phyloP scores from a whole-genome alignment of 768 basidiomycete species.

The Tulasnella sp. region DNA sequence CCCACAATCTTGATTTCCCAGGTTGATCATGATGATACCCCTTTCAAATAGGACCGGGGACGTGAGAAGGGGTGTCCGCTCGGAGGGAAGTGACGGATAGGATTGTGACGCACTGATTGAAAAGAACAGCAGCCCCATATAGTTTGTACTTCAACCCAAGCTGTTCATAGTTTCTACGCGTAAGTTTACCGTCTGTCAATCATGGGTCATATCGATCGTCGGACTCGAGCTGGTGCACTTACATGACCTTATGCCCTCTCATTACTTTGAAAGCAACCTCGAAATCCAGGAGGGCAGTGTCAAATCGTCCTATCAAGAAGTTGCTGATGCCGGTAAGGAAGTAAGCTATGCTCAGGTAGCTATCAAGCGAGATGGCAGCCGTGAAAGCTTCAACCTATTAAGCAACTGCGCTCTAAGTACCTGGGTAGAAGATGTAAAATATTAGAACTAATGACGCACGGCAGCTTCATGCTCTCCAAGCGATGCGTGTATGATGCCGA shows the following conservation, averaged over 20 bases:
- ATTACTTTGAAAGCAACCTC: conserved; percentile 71
- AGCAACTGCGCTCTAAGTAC: not conserved
- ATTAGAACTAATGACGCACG: conserved; percentile 26
- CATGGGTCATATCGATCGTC: not conserved
- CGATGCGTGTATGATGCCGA: conserved; percentile 88
- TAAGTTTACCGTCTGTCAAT: not conserved
- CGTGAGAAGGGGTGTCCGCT: not conserved
- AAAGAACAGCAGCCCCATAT: conserved; percentile 77
- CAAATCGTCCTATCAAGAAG: conserved; percentile 68
- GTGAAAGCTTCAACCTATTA: conserved; percentile 54
- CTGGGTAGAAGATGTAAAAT: too few species aligned
- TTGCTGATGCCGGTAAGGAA: conserved; percentile 88
- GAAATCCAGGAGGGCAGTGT: conserved; percentile 67
- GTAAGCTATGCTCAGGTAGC: conserved; percentile 79
- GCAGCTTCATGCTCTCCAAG: conserved; percentile 80
- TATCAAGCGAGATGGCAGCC: conserved; percentile 66
- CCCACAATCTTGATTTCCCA: conserved; percentile 53
- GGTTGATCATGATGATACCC: conserved; percentile 64
- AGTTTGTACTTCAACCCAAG: conserved; percentile 84
- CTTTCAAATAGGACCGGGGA: not conserved
- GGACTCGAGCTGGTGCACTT: conserved; percentile 23
- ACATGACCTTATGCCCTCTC: conserved; percentile 79
- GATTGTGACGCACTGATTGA: conserved; percentile 44
- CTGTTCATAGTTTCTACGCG: conserved; percentile 71
- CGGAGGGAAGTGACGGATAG: not conserved